A percentile compares a stretch with the other conserved stretches of the same genome.
These are phyloP conservation scores for Neurospora crassa DNA, from an alignment of 2,329 filamentous ascomycete species.

Conservation along the genomic window DNA sequence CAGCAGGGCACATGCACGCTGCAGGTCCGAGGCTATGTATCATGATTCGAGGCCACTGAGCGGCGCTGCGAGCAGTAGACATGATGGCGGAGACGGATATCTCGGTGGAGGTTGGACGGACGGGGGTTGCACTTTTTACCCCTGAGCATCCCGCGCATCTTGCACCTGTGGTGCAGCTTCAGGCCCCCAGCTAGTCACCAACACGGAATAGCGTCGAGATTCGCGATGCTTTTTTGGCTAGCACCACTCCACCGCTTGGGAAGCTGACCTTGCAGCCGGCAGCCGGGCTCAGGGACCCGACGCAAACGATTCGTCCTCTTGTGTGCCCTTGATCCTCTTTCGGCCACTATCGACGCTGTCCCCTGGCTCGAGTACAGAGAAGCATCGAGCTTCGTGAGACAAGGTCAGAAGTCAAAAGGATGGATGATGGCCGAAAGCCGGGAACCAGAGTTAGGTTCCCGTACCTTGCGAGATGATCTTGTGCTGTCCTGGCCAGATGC, in stretches of 20 bases:
- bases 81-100: neutral
- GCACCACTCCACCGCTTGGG: neutral
- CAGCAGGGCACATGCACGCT: neutral
- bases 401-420: neutral
- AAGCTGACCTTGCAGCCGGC: neutral
- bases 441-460: neutral
- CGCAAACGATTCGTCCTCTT: neutral
- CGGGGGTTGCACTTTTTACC: neutral
- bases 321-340: neutral
- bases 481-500: neutral
- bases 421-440: neutral
- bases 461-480: neutral
- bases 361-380: neutral
- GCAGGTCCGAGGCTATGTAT: neutral
- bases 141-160: neutral
- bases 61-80: neutral
- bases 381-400: neutral
- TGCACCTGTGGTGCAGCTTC: neutral
- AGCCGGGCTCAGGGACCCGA: neutral
- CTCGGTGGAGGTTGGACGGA: neutral
- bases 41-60: neutral
- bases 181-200: neutral
- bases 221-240: neutral
- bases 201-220: neutral
- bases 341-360: neutral